phyloP scores from a whole-genome alignment of 345 rosid species.

The Arabidopsis arenosa region DNA sequence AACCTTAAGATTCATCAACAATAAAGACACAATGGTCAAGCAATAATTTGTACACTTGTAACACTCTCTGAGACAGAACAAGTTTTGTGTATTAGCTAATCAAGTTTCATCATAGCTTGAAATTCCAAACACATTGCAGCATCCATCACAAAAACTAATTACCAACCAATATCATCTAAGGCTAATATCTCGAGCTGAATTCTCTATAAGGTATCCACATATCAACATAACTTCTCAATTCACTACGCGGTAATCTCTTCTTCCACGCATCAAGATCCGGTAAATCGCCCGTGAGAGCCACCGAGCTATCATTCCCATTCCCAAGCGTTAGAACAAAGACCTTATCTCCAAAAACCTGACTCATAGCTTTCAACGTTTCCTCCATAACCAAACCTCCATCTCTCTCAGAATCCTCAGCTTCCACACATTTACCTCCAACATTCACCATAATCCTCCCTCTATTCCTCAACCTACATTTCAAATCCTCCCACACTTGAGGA shows the following conservation, averaged over 20 bases:
- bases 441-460: constrained; percentile 66
- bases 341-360: constrained; percentile 57
- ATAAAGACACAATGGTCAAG: constrained; percentile 12
- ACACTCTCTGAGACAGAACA: constrained; percentile 9
- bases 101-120: constrained; percentile 3
- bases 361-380: constrained; percentile 72
- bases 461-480: constrained; percentile 62
- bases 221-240: constrained; percentile 62
- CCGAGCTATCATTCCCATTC: constrained; percentile 66
- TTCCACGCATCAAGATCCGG: constrained; percentile 75
- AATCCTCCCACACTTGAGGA: constrained; percentile 63
- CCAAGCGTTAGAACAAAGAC: constrained; percentile 64
- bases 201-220: constrained; percentile 61
- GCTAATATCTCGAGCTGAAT: constrained; percentile 2
- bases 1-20: constrained; percentile 16
- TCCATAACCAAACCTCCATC: constrained; percentile 78
- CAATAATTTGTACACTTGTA: constrained; percentile 9
- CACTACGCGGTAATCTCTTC: constrained; percentile 46
- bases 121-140: background rate
- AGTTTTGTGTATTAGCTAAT: background rate
- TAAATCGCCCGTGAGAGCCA: constrained; percentile 69
- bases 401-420: constrained; percentile 56
- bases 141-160: constrained; percentile 18
- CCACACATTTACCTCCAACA: constrained; percentile 67
- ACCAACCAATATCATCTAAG: background rate